Conservation (phyloP, 768 basidiomycete species). For the Mrakia hoshinonis region DNA sequence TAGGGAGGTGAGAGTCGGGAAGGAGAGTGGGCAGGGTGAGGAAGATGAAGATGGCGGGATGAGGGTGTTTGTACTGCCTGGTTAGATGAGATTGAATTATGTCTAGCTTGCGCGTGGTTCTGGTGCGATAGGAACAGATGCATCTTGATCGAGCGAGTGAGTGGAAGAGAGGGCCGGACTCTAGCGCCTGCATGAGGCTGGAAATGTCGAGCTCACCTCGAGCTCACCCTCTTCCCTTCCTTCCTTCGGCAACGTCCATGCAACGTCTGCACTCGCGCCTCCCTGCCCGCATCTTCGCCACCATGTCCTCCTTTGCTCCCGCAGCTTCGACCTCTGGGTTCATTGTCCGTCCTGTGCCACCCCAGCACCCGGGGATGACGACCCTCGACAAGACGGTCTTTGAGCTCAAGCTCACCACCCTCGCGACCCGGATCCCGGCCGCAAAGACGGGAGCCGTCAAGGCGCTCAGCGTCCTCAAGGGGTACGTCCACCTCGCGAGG, state of each 20-base stretch:
- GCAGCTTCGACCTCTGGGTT: not conserved
- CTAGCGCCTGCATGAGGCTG: too few relatives aligned
- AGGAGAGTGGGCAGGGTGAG: not conserved
- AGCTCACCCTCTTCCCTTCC: not conserved
- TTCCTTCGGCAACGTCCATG: not conserved
- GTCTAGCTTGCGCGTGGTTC: too few relatives aligned
- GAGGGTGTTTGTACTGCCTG: slow-evolving; percentile 12
- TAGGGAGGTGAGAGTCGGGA: slow-evolving; percentile 2
- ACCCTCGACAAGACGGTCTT: slow-evolving; percentile 55
- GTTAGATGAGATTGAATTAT: too few relatives aligned
- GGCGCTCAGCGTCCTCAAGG: slow-evolving; percentile 32
- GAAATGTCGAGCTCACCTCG: too few relatives aligned
- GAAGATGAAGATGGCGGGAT: not conserved
- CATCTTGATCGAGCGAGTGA: too few relatives aligned
- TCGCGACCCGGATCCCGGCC: slow-evolving; percentile 59
- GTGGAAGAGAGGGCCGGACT: too few relatives aligned
- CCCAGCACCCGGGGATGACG: slow-evolving; percentile 47
- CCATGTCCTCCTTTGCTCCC: not conserved
- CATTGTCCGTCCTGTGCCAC: slow-evolving; percentile 38
- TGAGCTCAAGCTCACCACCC: slow-evolving; percentile 54
- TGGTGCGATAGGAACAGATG: too few relatives aligned
- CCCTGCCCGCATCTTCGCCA: not conserved
- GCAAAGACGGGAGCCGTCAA: slow-evolving; percentile 49
- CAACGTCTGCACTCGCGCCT: not conserved
- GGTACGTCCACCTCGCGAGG: slow-evolving; percentile 30